Base-by-base conservation (phyloP, 169 alveolate species). In the Blepharisma undulans region DNA sequence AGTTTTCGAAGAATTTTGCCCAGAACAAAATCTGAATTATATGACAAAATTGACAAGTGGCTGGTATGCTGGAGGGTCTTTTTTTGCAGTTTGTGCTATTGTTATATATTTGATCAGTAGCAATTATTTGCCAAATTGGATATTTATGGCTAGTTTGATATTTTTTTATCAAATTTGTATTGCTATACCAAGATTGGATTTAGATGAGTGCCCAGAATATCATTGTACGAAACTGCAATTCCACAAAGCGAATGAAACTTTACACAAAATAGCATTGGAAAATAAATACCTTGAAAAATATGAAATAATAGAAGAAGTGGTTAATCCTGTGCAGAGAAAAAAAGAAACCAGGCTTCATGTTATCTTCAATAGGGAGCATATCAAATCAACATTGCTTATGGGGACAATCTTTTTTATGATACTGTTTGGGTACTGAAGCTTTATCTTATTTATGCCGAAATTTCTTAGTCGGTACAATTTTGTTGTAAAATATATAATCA, bases 391-490 rank as follows among this genome's bases (percentile, higher is more conserved):
- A 30, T 76, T 79, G 87, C 27, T 33, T 27, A 27, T 79, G 30
- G 7, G 29, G 74, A 30, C 34, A 30, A 33, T 79, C 2, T 30
- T n/a, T 79, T 79, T 79, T 79, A 32, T 27, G 66, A n/a, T n/a
- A 2, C 29, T 79, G 7, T 79, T 27, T 33, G 29, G 61, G 1
- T 79, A 30, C 18, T 29, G 61, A 21, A 33, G 87, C 8, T 29
- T 79, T n/a, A 33, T 32, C 27, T 4, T 79, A n/a, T 84, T 84
- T 60, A 84, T 84, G 89, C 89, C 89, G 10, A 76, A 84, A 25
- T 60, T 84, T n/a, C 34, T 84, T 21, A 22, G 60, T 14, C 2
- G 27, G 72, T 30, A n/a, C 34, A 36, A 21, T 32, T 36, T 29
- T 22, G 30, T 22, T 14, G 78, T 30, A 22, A 22, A n/a, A 10